Conservation (phyloP, 2,329 filamentous ascomycete genomes). For the Fusarium chuoi region DNA sequence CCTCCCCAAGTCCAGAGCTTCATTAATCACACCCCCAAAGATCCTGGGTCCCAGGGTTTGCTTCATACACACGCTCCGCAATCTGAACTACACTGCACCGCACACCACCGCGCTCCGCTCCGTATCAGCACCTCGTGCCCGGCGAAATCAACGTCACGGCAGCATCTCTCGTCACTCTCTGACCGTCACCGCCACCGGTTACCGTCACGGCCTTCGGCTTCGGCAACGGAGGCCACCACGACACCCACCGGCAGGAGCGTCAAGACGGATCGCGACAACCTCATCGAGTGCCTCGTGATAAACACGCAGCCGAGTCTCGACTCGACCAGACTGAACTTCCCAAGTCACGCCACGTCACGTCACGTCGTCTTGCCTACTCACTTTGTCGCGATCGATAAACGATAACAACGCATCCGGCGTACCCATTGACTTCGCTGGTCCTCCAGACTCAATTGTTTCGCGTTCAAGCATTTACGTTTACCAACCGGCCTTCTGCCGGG, state of each 20-base stretch:
- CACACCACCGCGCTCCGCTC: conserved; percentile 40
- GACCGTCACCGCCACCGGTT: conserved; percentile 36
- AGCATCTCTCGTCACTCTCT: conserved; percentile 23
- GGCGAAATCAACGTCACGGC: conserved; percentile 38
- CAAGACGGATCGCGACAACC: conserved; percentile 22
- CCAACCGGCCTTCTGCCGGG: conserved; percentile 36
- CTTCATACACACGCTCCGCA: conserved; percentile 44
- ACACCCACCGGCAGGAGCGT: conserved; percentile 21
- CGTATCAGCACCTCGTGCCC: conserved; percentile 38
- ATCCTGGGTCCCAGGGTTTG: conserved; percentile 46
- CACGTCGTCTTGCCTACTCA: conserved; percentile 23
- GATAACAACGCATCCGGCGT: conserved; percentile 22
- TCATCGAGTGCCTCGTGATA: conserved; percentile 23
- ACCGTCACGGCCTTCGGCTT: conserved; percentile 37
- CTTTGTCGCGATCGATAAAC: conserved; percentile 24
- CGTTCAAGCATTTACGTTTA: conserved; percentile 21
- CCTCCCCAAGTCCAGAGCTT: conserved; percentile 47
- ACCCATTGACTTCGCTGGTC: conserved; percentile 2
- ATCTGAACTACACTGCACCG: conserved; percentile 41
- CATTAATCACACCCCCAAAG: conserved; percentile 56
- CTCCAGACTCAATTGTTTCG: conserved; percentile 13
- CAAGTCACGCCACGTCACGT: conserved; percentile 35
- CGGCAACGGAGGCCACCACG: conserved; percentile 31
- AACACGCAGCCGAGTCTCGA: conserved; percentile 21
- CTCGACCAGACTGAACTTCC: not conserved